phyloP scores from a whole-genome alignment of 257 asterid species.

The Solanum bulbocastanum region DNA sequence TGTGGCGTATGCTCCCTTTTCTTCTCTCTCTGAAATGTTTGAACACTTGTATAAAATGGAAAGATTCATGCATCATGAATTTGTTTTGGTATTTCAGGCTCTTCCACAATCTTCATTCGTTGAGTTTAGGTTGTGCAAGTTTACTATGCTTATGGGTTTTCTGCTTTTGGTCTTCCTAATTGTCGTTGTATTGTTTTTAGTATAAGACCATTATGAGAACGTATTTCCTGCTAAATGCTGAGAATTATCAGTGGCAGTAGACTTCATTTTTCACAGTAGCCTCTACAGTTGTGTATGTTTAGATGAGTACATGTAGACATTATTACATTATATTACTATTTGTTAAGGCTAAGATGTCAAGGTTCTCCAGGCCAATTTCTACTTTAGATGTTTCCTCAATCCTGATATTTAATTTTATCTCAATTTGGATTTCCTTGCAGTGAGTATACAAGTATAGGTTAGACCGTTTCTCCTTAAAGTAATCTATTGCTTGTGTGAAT shows the following conservation, averaged over 20 bases:
- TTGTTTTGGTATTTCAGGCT: not conserved
- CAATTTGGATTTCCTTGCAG: not conserved
- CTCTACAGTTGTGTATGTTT: too few relatives aligned
- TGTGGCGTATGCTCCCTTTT: not conserved
- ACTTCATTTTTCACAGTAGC: too few relatives aligned
- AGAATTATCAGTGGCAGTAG: too few relatives aligned
- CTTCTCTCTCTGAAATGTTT: not conserved
- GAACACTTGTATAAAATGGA: not conserved
- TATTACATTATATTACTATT: too few relatives aligned
- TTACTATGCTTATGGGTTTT: not conserved
- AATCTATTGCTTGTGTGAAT: not conserved
- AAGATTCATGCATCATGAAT: not conserved
- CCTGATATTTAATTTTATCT: not conserved
- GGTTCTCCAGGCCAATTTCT: not conserved
- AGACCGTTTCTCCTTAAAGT: not conserved
- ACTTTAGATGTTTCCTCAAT: not conserved
- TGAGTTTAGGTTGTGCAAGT: not conserved
- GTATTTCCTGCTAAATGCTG: too few relatives aligned
- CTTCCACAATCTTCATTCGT: not conserved
- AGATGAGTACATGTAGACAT: not conserved
- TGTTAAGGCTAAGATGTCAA: not conserved
- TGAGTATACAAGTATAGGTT: not conserved
- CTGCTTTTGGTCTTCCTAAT: not conserved
- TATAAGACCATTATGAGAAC: too few relatives aligned
- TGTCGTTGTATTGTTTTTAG: not conserved